phyloP scores from a whole-genome alignment of 768 basidiomycete species.

The Macrolepiota dolichaula region DNA sequence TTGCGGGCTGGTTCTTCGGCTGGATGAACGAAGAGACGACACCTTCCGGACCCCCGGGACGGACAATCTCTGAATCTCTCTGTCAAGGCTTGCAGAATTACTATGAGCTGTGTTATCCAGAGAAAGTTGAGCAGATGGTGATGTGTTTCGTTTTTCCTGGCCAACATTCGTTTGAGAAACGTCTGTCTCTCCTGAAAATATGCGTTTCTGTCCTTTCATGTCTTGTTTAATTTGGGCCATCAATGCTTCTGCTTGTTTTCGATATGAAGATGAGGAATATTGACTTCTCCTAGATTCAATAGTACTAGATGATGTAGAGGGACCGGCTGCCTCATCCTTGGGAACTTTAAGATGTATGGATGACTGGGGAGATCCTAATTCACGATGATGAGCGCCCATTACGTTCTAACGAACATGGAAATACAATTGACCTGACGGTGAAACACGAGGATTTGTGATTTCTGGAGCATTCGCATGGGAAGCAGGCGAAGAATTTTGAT shows the following conservation, averaged over 20 bases:
- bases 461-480: slow-evolving; percentile 9
- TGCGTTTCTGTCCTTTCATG: slow-evolving; percentile 68
- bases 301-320: slow-evolving; percentile 27
- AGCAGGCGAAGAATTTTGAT: slow-evolving; percentile 25
- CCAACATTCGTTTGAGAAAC: slow-evolving; percentile 38
- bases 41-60: slow-evolving; percentile 27
- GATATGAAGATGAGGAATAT: slow-evolving; percentile 66
- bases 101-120: slow-evolving; percentile 13
- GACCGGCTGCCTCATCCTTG: slow-evolving; percentile 21
- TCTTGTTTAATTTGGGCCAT: slow-evolving; percentile 87
- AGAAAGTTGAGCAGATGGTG: slow-evolving; percentile 3
- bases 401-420: slow-evolving; percentile 5
- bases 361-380: slow-evolving; percentile 26
- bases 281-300: slow-evolving; percentile 30
- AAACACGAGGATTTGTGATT: slow-evolving; percentile 7
- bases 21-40: slow-evolving; percentile 20
- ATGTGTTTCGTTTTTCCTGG: slow-evolving; percentile 22
- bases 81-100: slow-evolving; percentile 18
- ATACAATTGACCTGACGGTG: neutral
- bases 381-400: neutral
- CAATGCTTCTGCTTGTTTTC: slow-evolving; percentile 71
- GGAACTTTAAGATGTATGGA: slow-evolving; percentile 31
- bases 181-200: slow-evolving; percentile 68
- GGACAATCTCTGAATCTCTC: slow-evolving; percentile 27
- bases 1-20: slow-evolving; percentile 21